A percentile compares a stretch with the other conserved stretches of the same genome.
phyloP scores from a whole-genome alignment of 2,329 filamentous ascomycete species.

The Pestalotiopsis fici region DNA sequence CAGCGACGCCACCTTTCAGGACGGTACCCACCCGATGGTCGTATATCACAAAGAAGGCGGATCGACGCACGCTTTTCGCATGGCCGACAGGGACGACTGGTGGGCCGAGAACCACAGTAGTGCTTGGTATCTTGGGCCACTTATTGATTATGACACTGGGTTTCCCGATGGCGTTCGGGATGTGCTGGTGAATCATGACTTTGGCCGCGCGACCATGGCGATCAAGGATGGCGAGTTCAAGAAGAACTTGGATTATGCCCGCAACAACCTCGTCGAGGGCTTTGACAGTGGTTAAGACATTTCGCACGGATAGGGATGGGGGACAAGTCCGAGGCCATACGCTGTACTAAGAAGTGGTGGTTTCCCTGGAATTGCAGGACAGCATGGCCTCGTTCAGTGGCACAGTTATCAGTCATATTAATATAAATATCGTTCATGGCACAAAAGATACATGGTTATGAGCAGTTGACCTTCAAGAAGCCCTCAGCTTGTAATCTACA shows the following conservation, averaged over 20 bases:
- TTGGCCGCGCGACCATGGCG: too few species aligned
- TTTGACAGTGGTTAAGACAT: too few species aligned
- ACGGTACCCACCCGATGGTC: conserved; percentile 29
- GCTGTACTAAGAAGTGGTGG: too few species aligned
- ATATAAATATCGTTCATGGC: background rate
- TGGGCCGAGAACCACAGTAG: background rate
- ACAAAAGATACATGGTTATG: background rate
- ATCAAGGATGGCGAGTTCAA: too few species aligned
- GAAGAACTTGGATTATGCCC: too few species aligned
- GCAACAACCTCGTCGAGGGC: too few species aligned
- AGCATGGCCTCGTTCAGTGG: too few species aligned
- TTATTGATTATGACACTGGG: background rate
- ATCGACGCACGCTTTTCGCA: conserved; percentile 28
- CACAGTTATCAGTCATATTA: background rate
- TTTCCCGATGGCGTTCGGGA: background rate
- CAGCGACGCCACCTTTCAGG: too few species aligned
- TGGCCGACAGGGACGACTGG: conserved; percentile 23
- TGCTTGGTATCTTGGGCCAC: background rate
- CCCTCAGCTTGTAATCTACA: background rate
- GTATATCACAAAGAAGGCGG: conserved; percentile 31
- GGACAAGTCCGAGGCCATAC: too few species aligned
- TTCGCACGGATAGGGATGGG: too few species aligned
- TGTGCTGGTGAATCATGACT: background rate
- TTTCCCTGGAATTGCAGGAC: too few species aligned
- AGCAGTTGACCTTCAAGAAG: background rate